Evolutionary conservation across 2,329 filamentous ascomycete genomes (phyloP), one percentile per base, ranked within the genome.

Genomic region (Claviceps arundinis): DNA sequence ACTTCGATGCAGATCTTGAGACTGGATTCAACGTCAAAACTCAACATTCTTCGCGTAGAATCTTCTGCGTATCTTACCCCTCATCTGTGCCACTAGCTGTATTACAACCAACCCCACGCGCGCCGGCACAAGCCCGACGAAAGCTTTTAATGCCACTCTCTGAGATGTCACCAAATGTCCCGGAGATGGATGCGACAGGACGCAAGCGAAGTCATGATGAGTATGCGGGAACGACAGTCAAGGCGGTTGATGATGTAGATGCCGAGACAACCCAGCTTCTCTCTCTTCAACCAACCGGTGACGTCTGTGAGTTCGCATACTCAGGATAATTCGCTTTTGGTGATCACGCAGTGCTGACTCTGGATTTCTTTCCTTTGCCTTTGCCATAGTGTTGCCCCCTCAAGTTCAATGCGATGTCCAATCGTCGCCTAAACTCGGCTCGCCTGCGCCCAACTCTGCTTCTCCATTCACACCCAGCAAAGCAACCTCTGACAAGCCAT

Each of bases 171-270:
- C 63, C 68, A 13, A 77, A 78, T 55, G 67, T 75, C 34, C 69
- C 71, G 60, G 72, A 74, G 59, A 62, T 68, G 24, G 71, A 75
- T 49, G 57, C 62, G 19, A 63, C 63, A 30, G 63, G 65, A 47
- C 67, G 69, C 50, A 78, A 78, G 61, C 65, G 73, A 54, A 70
- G 64, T 43, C 72, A 75, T 56, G 67, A 73, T 42, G 71, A 75
- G 37, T 77, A 69, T 54, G 57, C 68, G 2, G 66, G 62, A 9
- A 63, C 69, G 24, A 55, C 63, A 22, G 50, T 61, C n/a, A 61
- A 62, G 50, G 48, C 55, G 24, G 61, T 65, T 19, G 49, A 50
- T 3, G 54, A 53, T 1, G 52, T 52, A 17, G 58, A 60, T 17
- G 40, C 42, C n/a, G n/a, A n/a, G n/a, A n/a, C n/a, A n/a, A n/a